These are phyloP conservation scores for Chrysoporthe puriensis DNA, from an alignment of 2,329 filamentous ascomycete genomes.

Conservation along the genomic window DNA sequence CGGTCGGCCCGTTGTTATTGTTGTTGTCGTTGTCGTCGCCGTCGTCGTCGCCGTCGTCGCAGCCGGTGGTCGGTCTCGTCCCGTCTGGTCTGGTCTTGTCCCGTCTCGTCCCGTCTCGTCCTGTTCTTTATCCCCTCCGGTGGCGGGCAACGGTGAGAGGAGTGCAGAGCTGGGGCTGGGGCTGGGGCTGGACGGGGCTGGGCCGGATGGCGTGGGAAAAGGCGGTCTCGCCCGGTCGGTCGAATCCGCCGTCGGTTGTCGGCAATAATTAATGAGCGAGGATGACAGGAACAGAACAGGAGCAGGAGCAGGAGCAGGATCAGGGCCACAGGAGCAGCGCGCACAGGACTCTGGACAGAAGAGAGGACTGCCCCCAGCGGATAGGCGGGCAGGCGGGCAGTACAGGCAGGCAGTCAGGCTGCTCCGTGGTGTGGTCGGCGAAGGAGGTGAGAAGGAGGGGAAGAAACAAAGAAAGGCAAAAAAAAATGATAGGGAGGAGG, in stretches of 20 bases:
- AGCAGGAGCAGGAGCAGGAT: no score
- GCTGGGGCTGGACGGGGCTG: background rate
- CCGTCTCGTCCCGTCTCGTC: background rate
- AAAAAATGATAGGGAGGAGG: no score
- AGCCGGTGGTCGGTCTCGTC: no score
- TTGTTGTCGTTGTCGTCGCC: no score
- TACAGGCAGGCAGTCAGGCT: background rate
- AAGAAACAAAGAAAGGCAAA: background rate
- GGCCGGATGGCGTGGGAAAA: background rate
- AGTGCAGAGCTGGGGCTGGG: background rate
- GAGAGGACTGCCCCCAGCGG: no score
- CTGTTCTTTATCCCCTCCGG: background rate
- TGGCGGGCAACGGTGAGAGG: background rate
- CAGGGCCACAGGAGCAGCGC: no score
- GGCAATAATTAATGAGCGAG: background rate
- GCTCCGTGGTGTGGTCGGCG: background rate
- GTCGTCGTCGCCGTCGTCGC: no score
- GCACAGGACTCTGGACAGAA: no score
- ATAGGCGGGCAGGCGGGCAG: no score
- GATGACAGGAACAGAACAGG: no score
- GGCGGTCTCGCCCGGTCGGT: slow-evolving; percentile 8
- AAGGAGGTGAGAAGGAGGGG: background rate
- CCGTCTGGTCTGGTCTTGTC: background rate
- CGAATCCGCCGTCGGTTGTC: slow-evolving; percentile 10
- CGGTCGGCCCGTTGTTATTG: background rate